Base-by-base conservation (phyloP, 2,329 filamentous ascomycete genomes). In the Venturia pyrina region DNA sequence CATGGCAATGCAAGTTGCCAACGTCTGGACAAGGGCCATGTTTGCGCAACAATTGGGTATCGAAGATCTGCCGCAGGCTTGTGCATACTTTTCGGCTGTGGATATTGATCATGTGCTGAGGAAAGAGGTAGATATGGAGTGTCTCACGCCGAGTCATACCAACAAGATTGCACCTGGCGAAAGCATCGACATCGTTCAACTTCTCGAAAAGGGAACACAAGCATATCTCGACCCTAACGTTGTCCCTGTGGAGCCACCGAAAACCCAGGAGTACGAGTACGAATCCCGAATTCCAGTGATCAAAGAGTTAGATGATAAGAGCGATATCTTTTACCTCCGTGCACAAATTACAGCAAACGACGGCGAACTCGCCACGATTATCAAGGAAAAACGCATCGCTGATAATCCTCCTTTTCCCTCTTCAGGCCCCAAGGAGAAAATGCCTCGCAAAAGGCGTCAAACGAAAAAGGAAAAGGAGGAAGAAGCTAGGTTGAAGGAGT, bases 121-220 rank as follows among this genome's bases (percentile, higher is more conserved):
- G 63, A 99, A 99, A 75, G 95, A 99, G 76, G 96, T 99, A 4
- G 89, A 99, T 75, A 96, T 99, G 91, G 90, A 96, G 73, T 99
- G 95, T 74, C 78, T 98, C 56, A 99, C 95, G 0, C 95, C 95
- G 0, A 95, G 89, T 56, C 90, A 99, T 75, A 83, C 84, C 0
- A 82, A 83, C 0, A 82, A 88, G 40, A 98, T 99, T 53, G 83
- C 90, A 0, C 89, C 87, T 1, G 95, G 96, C 44, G 93, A 98
- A 77, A 92, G 87, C 68, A 76, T 99, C 10, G 93, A 96, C 73
- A 96, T 99, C 65, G 74, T 77, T 2, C 77, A 87, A n/a, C 83
- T 99, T 0, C 84, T 99, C 2, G 83, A 83, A 0, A 95, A 90
- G 74, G 89, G 90, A 5, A 70, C 82, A 0, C 74, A 81, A 24